Base-by-base conservation (phyloP, 2,329 filamentous ascomycete genomes). In the Apiospora aurea region DNA sequence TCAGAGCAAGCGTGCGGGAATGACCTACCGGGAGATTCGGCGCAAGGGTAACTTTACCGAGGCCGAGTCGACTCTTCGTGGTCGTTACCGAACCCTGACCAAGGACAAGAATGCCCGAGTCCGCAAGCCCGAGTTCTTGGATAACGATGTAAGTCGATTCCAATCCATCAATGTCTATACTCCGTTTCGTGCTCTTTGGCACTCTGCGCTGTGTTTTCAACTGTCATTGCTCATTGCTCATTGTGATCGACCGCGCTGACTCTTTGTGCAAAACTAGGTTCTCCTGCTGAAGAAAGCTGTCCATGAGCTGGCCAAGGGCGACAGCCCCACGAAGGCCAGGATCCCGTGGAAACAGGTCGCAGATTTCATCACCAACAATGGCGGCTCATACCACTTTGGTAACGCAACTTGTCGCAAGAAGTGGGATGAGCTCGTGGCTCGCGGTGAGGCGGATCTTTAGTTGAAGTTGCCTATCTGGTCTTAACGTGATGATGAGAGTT, bases 11-110 rank as follows among this genome's bases (percentile, higher is more conserved):
- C 77, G 80, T 10, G 79, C 83, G 1, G 91, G 91, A 3, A 82
- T 89, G 82, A 89, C 91, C 0, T 94, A 94, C 81, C 87, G 86
- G 70, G 86, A 92, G 72, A 94, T 94, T 76, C 87, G 87, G 49
- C 76, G 78, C 8, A 77, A 82, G 24, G 88, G 90, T 18, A 81
- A 84, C 1, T 91, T 91, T 74, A 81, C 79, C 0, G 91, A 93
- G 76, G 90, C 91, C 1, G 92, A 94, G 81, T 93, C 92, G 14
- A 95, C 93, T 0, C 84, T 95, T 49, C 87, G 93, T 18, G 93
- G 93, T 0, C 87, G 92, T 0, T 90, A 88, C 75, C 85, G 93
- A 5, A 89, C 87, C 2, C 80, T 94, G 76, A 93, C 89, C 10
- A 94, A 93, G 82, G 81, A 82, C 16, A 89, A 89, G 75, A 84